These are phyloP conservation scores for Colletotrichum sansevieriae DNA, from an alignment of 2,329 filamentous ascomycete genomes.

Conservation along the genomic window DNA sequence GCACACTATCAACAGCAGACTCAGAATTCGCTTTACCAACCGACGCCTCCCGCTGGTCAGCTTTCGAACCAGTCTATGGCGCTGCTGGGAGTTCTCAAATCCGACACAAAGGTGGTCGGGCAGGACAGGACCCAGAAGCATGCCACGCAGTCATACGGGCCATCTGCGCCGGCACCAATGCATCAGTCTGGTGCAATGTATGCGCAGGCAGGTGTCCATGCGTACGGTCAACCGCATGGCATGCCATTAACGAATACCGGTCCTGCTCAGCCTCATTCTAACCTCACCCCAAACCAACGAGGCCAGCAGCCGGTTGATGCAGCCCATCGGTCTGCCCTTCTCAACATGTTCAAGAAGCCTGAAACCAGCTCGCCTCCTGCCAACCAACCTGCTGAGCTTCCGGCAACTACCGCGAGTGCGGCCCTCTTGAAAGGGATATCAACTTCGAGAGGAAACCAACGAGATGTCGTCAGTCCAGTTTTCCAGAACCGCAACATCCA, in stretches of 20 bases:
- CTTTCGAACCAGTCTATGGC: slow-evolving; percentile 52
- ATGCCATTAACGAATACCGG: neutral
- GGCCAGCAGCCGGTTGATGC: slow-evolving; percentile 48
- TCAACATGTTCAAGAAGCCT: slow-evolving; percentile 67
- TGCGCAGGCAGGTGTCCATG: slow-evolving; percentile 4
- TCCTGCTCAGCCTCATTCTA: slow-evolving; percentile 3
- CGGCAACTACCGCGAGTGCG: slow-evolving; percentile 34
- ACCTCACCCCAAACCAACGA: slow-evolving; percentile 26
- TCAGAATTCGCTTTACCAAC: slow-evolving; percentile 41
- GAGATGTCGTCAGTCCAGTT: slow-evolving; percentile 6
- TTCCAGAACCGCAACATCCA: slow-evolving; percentile 24
- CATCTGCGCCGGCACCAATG: neutral
- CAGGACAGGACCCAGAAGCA: slow-evolving; percentile 1
- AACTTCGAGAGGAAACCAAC: slow-evolving; percentile 8
- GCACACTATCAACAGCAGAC: slow-evolving; percentile 20
- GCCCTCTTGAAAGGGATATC: slow-evolving; percentile 32
- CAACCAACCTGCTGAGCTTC: slow-evolving; percentile 31
- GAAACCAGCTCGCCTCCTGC: slow-evolving; percentile 41
- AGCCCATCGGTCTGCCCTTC: slow-evolving; percentile 61
- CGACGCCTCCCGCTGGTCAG: slow-evolving; percentile 43
- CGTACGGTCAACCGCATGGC: slow-evolving; percentile 2
- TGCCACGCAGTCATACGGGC: neutral
- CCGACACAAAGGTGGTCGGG: slow-evolving; percentile 31
- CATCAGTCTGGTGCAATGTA: neutral
- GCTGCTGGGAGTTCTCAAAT: slow-evolving; percentile 58